A percentile compares a stretch with the other conserved stretches of the same genome.
Evolutionary conservation across 2,329 filamentous ascomycete species (phyloP).

Genomic region (Neofusicoccum laricinum): DNA sequence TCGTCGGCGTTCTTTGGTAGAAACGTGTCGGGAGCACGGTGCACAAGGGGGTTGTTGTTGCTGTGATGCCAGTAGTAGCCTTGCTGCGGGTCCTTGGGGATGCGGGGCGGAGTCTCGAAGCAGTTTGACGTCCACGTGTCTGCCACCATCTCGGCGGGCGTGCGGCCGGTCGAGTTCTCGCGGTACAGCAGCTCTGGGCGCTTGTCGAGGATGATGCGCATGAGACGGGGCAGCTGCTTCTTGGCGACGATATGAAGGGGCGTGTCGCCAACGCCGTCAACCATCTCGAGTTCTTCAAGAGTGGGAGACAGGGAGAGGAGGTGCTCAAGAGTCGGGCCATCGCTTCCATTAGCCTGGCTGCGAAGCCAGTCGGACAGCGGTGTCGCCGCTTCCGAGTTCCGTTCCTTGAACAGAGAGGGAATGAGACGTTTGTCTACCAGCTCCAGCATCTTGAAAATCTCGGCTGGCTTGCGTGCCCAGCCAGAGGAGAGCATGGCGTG

Average conservation of each 20-base stretch:
- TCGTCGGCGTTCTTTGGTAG: conserved; percentile 14
- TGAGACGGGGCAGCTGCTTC: conserved; percentile 36
- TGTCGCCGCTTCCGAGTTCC: conserved; percentile 56
- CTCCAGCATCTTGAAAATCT: conserved; percentile 47
- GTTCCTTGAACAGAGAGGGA: conserved; percentile 57
- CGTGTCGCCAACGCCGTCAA: conserved; percentile 65
- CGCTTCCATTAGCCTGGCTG: neutral
- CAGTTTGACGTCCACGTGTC: conserved; percentile 49
- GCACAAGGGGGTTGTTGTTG: neutral
- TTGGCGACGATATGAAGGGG: conserved; percentile 58
- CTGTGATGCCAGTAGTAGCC: conserved; percentile 12
- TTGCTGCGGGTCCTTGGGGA: conserved; percentile 1
- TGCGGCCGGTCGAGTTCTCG: conserved; percentile 75
- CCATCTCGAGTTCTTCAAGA: conserved; percentile 54
- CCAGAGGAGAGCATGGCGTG: conserved; percentile 52
- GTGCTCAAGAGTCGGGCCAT: conserved; percentile 17
- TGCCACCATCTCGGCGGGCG: conserved; percentile 65
- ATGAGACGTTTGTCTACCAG: conserved; percentile 59
- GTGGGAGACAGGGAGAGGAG: conserved; percentile 38
- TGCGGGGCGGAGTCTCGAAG: conserved; percentile 23
- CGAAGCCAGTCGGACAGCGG: conserved; percentile 55
- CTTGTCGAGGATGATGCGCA: conserved; percentile 51
- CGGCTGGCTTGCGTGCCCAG: conserved; percentile 29
- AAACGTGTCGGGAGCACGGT: conserved; percentile 20
- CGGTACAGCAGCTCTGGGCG: conserved; percentile 61